Evolutionary conservation across 2,329 filamentous ascomycete genomes (phyloP).

Genomic region (Fusarium oligoseptatum): DNA sequence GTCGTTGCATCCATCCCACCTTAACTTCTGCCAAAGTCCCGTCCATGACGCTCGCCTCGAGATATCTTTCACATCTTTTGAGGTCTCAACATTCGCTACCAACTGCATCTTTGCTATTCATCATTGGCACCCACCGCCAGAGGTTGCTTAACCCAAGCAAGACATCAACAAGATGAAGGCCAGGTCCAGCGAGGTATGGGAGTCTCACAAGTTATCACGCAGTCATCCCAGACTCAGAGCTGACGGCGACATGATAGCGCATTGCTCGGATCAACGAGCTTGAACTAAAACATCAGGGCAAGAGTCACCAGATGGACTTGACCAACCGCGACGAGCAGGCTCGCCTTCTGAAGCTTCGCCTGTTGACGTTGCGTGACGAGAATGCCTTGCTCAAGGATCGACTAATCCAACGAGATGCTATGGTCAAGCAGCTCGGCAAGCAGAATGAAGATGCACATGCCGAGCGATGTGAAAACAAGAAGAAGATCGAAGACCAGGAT

Average conservation of each 20-base stretch:
- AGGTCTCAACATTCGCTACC: conserved; percentile 8
- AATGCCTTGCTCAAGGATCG: conserved; percentile 76
- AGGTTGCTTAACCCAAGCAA: background rate
- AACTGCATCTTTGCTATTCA: background rate
- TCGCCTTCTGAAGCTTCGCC: conserved; percentile 76
- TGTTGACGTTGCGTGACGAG: conserved; percentile 80
- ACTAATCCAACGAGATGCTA: conserved; percentile 70
- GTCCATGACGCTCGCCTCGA: conserved; percentile 16
- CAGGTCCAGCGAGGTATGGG: conserved; percentile 47
- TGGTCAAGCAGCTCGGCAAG: conserved; percentile 63
- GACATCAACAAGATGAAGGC: conserved; percentile 43
- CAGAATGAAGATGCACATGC: conserved; percentile 56
- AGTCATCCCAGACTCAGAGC: conserved; percentile 31
- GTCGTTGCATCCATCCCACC: conserved; percentile 31
- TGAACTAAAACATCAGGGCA: conserved; percentile 78
- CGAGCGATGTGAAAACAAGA: conserved; percentile 60
- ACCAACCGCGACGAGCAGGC: conserved; percentile 81
- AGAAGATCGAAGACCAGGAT: conserved; percentile 61
- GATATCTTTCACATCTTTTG: conserved; percentile 12
- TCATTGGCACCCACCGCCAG: background rate
- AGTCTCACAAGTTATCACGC: conserved; percentile 39
- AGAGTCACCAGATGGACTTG: conserved; percentile 73
- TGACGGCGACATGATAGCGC: conserved; percentile 53
- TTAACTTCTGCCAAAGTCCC: conserved; percentile 20
- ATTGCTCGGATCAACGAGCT: conserved; percentile 65